phyloP scores from a whole-genome alignment of 2,329 filamentous ascomycete species.

The Arthroderma sp. region DNA sequence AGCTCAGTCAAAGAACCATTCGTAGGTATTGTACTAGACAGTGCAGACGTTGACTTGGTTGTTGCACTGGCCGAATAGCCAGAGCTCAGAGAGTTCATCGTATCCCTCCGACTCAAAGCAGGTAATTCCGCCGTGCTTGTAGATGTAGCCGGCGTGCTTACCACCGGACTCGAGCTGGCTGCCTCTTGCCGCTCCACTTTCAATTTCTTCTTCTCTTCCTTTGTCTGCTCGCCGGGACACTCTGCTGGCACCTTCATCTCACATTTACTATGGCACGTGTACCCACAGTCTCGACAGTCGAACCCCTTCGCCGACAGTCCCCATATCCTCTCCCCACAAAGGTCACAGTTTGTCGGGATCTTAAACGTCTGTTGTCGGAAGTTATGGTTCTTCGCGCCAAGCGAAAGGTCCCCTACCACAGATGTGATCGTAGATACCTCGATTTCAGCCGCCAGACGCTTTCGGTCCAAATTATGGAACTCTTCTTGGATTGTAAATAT shows the following conservation, averaged over 20 bases:
- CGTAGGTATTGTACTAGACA: slow-evolving; percentile 37
- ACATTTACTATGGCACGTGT: slow-evolving; percentile 96
- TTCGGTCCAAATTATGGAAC: slow-evolving; percentile 70
- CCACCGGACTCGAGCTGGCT: slow-evolving; percentile 43
- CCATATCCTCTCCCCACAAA: slow-evolving; percentile 95
- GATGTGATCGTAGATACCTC: slow-evolving; percentile 88
- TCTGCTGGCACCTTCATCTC: slow-evolving; percentile 97
- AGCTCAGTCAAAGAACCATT: slow-evolving; percentile 28
- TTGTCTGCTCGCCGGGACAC: slow-evolving; percentile 83
- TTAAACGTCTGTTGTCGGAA: slow-evolving; percentile 99
- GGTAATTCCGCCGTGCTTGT: slow-evolving; percentile 46
- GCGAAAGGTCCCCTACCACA: slow-evolving; percentile 79
- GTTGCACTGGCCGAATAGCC: slow-evolving; percentile 65
- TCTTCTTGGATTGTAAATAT: slow-evolving; percentile 75
- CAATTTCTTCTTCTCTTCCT: slow-evolving; percentile 89
- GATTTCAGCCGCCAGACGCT: slow-evolving; percentile 75
- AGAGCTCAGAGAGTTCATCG: slow-evolving; percentile 79
- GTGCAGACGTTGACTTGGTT: slow-evolving; percentile 59
- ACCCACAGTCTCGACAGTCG: slow-evolving; percentile 90
- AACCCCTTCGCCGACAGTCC: slow-evolving; percentile 92
- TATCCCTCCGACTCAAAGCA: slow-evolving; percentile 63
- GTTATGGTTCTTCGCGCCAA: slow-evolving; percentile 88
- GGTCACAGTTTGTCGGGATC: slow-evolving; percentile 94
- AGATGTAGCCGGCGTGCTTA: slow-evolving; percentile 16
- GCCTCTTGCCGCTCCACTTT: slow-evolving; percentile 74